Base-by-base conservation (phyloP, 352 stramenopile genomes). In the Phytophthora ramorum region DNA sequence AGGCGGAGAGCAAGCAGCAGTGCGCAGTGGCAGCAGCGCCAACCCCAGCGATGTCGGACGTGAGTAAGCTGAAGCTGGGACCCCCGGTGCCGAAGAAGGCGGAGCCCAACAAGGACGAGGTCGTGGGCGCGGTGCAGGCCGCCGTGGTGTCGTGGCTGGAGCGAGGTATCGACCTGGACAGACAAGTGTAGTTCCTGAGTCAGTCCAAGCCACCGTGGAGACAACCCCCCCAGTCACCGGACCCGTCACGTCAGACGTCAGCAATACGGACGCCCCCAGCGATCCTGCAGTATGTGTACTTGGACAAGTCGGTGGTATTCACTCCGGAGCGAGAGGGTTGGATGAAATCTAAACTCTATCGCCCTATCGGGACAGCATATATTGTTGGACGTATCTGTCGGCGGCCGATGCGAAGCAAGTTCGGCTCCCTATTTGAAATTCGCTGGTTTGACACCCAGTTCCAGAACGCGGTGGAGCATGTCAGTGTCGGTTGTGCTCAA, bases 361-460 rank as follows among this genome's bases (percentile, higher is more conserved):
- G 4, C 26, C 32, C 32, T 4, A 16, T 38, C 13, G 32, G 32
- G 16, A 2, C 32, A 4, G 9, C 32, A 16, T 38, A 38, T 14
- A 52, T 67, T 22, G 34, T 67, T 20, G 44, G 50, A 0, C 41
- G 59, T 16, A 24, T 52, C 2, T 60, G 34, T 32, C 59, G 59
- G 13, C 30, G 20, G 12, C n/a, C 17, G 3, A 41, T 35, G 17
- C 16, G 35, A 24, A 20, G 49, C 7, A 54, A 41, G 26, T 43
- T 44, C 19, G 26, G 2, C 1, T 60, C 49, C 0, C 43, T 56
- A 1, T 46, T 67, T 37, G 20, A 60, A n/a, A 43, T 67, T 5
- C 32, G 35, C 3, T 60, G 59, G 50, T 9, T 60, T 3, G 59
- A 56, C 13, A 37, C 3, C 12, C 40, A 55, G 30, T 67, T 67